Percentiles rank a stretch among this genome's conserved stretches.
Evolutionary conservation across 495 filamentous ascomycete genomes (phyloP).

Genomic region (Hyaloscypha bicolor): DNA sequence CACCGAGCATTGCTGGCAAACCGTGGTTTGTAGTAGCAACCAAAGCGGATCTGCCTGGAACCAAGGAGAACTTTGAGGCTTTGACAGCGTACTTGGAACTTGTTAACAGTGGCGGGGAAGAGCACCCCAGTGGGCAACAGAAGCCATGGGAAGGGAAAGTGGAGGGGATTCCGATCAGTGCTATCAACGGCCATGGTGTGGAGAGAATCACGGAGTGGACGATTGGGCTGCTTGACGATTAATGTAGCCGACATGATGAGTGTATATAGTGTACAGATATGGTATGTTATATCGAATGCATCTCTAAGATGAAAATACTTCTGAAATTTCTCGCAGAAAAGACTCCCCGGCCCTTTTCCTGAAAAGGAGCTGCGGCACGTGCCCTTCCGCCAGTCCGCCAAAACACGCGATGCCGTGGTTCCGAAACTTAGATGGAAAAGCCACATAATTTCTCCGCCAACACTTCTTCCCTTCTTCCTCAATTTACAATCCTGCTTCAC

Average conservation of each 20-base stretch:
- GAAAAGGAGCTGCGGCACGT: neutral
- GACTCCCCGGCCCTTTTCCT: neutral
- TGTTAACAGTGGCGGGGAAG: constrained; percentile 56
- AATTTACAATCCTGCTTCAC: neutral
- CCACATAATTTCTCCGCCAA: too few species aligned
- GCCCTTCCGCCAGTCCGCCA: neutral
- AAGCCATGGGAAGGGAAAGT: constrained; percentile 68
- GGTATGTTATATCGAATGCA: neutral
- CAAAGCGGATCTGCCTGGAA: constrained; percentile 83
- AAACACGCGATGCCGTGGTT: neutral
- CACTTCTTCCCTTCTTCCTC: neutral
- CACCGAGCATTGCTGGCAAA: constrained; percentile 75
- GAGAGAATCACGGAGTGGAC: constrained; percentile 76
- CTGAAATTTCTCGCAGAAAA: neutral
- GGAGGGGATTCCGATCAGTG: constrained; percentile 80
- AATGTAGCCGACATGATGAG: neutral
- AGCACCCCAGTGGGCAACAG: constrained; percentile 71
- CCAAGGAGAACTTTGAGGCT: constrained; percentile 72
- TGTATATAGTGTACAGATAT: neutral
- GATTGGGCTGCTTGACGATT: constrained; percentile 61
- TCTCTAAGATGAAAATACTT: neutral
- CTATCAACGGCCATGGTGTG: constrained; percentile 82
- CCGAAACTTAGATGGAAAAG: neutral
- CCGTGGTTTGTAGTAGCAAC: constrained; percentile 98
- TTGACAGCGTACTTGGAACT: constrained; percentile 68